Base-by-base conservation (phyloP, 208 protist genomes). In the Acanthamoeba royreba region DNA sequence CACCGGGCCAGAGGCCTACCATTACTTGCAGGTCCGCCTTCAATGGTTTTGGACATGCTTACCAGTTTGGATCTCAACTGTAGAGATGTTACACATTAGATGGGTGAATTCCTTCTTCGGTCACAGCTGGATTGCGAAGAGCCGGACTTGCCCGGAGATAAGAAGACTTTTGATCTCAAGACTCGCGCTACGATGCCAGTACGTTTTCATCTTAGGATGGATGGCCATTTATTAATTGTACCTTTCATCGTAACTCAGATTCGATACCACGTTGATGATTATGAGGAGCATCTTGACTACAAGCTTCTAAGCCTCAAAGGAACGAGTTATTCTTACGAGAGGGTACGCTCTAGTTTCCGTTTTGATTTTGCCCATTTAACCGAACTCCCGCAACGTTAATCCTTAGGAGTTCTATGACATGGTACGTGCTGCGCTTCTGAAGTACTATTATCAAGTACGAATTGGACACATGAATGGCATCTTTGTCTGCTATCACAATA, bases 401-500 rank as follows among this genome's bases (percentile, higher is more conserved):
- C 5, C 31, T 0, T 38, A 74, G 42, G 96, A 97, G n/a, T 96
- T 94, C 31, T 97, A 83, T 25, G 96, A 97, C 79, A 83, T 97
- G 4, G 38, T 33, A 9, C 61, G 91, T 63, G 74, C 95, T 11
- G 94, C 92, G 22, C 92, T 93, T 9, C 79, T 97, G 0, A 97
- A 97, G 69, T 97, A 97, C 42, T 53, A 33, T 1, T 74, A 96
- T 4, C 96, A 97, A 72, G 96, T 94, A 22, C 85, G 72, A 33
- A 96, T 97, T 4, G 96, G 96, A 35, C 28, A 74, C 0, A 97
- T 97, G 96, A 69, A 87, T 11, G 96, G 96, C 43, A 94, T 97
- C 3, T 97, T 97, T 74, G 35, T 97, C 1, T 53, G 74, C 28
- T 97, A 97, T 88, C 96, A 97, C n/a, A 97, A 97, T 28, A 97